Evolutionary conservation across 208 protist species (phyloP).

Genomic region (Wallacemonas rigidus): DNA sequence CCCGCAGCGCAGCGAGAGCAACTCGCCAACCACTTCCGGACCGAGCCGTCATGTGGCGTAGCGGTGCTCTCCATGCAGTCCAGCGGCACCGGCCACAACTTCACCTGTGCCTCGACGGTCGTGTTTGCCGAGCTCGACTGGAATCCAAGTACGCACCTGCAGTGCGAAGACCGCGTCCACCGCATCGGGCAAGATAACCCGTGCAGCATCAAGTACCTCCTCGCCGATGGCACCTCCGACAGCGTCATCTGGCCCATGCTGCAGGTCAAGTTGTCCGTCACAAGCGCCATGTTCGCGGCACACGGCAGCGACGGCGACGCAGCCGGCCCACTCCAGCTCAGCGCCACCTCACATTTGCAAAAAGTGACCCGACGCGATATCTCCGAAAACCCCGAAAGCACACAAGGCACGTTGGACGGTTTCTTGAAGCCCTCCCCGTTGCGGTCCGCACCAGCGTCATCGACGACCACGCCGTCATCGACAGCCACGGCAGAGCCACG

Average conservation of each 20-base stretch:
- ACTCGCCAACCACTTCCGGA: constrained; percentile 80
- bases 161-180: constrained; percentile 97
- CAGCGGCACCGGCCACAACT: constrained; percentile 95
- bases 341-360: constrained; percentile 36
- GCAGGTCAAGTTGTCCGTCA: constrained; percentile 85
- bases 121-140: constrained; percentile 98
- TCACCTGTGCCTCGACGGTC: constrained; percentile 93
- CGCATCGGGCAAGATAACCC: constrained; percentile 93
- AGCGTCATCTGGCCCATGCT: constrained; percentile 92
- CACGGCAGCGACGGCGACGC: constrained; percentile 3
- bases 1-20: constrained; percentile 63
- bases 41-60: constrained; percentile 63
- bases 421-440: constrained; percentile 28
- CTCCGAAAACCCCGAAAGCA: constrained; percentile 6
- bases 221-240: constrained; percentile 91
- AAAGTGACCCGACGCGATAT: constrained; percentile 54
- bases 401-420: constrained; percentile 44
- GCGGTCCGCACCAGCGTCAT: background rate
- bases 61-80: constrained; percentile 94
- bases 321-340: constrained; percentile 22
- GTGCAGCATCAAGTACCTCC: constrained; percentile 93
- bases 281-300: constrained; percentile 24
- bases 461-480: background rate
- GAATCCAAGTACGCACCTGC: constrained; percentile 95
- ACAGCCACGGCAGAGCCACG: background rate